Base-by-base conservation (phyloP, 2,329 filamentous ascomycete genomes). In the Claviceps sp. region DNA sequence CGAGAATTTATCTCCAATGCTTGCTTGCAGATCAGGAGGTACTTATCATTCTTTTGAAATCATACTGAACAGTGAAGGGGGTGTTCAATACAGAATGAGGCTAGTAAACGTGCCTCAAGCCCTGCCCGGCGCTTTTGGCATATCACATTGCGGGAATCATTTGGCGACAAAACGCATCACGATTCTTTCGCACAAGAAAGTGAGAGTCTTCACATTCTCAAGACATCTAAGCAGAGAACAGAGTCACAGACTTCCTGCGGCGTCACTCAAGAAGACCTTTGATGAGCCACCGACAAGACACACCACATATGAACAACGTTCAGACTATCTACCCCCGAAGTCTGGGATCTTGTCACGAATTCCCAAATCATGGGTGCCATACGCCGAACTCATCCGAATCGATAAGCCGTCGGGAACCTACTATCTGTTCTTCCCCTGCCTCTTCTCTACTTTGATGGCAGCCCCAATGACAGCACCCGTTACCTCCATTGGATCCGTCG, bases 381-480 rank as follows among this genome's bases (percentile, higher is more conserved):
- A 93, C 62, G 88, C 82, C 47, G 88, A 94, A 64, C 78, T 95
- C 14, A 78, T 86, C 61, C 84, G 89, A 48, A 73, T 94, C 47
- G 84, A 93, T 67, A 93, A 89, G 61, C 89, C 87, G 1, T 77
- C 82, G 0, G 89, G 89, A 46, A 87, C 86, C 1, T 87, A 89
- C 69, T 93, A 93, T 64, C 81, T 95, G 55, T 91, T 84, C 72
- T 86, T 90, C 60, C 89, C 88, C 30, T 91, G 88, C 61, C 72
- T 93, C 13, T 94, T 90, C 71, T 90, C 87, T 52, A 89, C 88
- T 0, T 74, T 93, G 2, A 75, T 93, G 62, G 88, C 88, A 1
- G 87, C 87, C 2, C 83, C 85, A 0, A 75, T 90, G 61, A 73
- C 78, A 2, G 64, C 67, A 1, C 84, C 85, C 0, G 75, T 83